These are phyloP conservation scores for Plasmopara muralis DNA, from an alignment of 352 stramenopile species.

Conservation along the genomic window DNA sequence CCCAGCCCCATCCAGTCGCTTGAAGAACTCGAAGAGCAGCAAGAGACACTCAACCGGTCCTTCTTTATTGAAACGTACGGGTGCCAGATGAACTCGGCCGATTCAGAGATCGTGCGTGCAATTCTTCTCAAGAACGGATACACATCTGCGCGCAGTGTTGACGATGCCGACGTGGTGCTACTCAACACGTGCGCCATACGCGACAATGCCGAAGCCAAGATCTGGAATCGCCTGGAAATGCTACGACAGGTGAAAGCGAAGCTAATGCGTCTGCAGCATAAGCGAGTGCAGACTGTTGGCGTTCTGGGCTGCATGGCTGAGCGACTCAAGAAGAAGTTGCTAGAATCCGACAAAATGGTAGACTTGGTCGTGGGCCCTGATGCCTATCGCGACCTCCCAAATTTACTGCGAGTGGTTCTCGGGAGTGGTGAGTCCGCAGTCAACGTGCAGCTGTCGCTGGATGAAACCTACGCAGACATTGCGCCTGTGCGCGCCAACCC, in stretches of 20 bases:
- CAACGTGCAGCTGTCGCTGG: conserved; percentile 94
- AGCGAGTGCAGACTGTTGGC: conserved; percentile 81
- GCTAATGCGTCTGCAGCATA: conserved; percentile 52
- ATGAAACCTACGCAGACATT: conserved; percentile 99
- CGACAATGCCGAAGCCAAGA: conserved; percentile 98
- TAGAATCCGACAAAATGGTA: conserved; percentile 92
- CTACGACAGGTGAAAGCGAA: conserved; percentile 75
- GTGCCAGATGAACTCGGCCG: conserved; percentile 99
- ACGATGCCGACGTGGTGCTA: conserved; percentile 91
- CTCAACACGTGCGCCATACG: conserved; percentile 99
- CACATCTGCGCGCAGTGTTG: conserved; percentile 45
- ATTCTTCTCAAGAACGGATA: conserved; percentile 85
- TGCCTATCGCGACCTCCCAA: conserved; percentile 97
- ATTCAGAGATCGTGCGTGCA: conserved; percentile 96
- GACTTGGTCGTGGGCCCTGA: conserved; percentile 98
- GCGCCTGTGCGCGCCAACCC: conserved; percentile 87
- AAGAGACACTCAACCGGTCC: conserved; percentile 21
- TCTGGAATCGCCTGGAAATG: conserved; percentile 80
- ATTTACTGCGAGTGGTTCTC: conserved; percentile 86
- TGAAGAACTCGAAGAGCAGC: conserved; percentile 40
- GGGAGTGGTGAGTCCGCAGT: conserved; percentile 67
- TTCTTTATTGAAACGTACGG: conserved; percentile 95
- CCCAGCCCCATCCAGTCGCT: conserved; percentile 41
- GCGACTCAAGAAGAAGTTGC: conserved; percentile 94
- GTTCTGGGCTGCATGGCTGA: conserved; percentile 99